Percentiles rank a stretch among this genome's conserved stretches.
Conservation (phyloP, 495 filamentous ascomycete genomes). For the Neohortaea acidophila region DNA sequence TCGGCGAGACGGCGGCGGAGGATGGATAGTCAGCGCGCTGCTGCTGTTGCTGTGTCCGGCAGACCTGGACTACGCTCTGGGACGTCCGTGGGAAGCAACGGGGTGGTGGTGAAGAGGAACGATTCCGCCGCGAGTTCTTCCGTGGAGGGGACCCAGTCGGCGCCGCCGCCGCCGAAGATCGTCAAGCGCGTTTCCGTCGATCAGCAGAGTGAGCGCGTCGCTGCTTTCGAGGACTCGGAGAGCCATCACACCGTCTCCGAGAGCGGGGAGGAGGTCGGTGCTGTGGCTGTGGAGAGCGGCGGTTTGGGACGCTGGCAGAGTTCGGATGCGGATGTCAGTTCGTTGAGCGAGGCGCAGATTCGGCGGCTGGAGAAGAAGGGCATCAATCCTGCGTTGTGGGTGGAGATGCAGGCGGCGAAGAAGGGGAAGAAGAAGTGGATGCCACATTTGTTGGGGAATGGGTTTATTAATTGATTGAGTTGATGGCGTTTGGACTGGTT, state of each 20-base stretch:
- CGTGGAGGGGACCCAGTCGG: background rate
- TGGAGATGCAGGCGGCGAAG: conserved; percentile 25
- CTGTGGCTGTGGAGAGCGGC: background rate
- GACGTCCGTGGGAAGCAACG: background rate
- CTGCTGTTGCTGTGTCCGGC: too few relatives aligned
- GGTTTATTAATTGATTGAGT: conserved; percentile 16
- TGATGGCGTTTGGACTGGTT: too few relatives aligned
- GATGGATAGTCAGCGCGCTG: too few relatives aligned
- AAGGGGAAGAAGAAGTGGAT: conserved; percentile 22
- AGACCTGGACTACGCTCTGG: background rate
- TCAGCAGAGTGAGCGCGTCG: conserved; percentile 10
- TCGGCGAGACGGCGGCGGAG: conserved; percentile 3
- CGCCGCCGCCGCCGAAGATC: conserved; percentile 5
- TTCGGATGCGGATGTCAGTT: conserved; percentile 19
- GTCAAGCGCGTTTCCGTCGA: conserved; percentile 14
- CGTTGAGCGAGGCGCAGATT: conserved; percentile 18
- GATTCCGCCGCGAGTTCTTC: background rate
- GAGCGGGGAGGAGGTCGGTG: background rate
- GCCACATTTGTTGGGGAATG: conserved; percentile 22
- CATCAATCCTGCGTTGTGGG: conserved; percentile 24
- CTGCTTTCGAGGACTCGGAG: conserved; percentile 6
- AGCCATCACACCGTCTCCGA: conserved; percentile 16
- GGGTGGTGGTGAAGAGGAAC: background rate
- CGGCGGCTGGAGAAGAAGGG: conserved; percentile 24
- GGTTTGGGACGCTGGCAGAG: conserved; percentile 15